Base-by-base conservation (phyloP, 345 rosid species). In the Passiflora organensis region DNA sequence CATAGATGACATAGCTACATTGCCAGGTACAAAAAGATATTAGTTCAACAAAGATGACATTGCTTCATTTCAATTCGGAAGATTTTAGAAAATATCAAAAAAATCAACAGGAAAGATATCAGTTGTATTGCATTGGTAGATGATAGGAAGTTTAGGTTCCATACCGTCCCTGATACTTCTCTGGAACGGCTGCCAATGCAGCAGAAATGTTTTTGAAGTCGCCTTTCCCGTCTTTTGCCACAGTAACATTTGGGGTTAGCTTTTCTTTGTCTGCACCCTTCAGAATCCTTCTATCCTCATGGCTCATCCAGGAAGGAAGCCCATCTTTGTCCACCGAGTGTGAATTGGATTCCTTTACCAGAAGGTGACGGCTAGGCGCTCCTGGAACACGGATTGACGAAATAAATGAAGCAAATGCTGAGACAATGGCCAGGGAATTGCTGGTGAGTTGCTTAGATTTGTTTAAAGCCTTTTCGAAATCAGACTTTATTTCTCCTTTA, bases 201-300 rank as follows among this genome's bases (percentile, higher is more conserved):
- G 62, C 93, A 1, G 63, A 55, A 51, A 90, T 80, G 13, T 84
- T 81, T 19, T 69, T 76, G 72, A 79, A 89, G 5, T 87, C 53
- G 49, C 96, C 97, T 43, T 86, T 82, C 1, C 95, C 93, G 50
- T 86, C 94, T 72, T 90, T 80, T 0, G 94, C 95, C 20, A 90
- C 97, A 0, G 69, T 69, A 16, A 76, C 82, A 48, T 85, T 64
- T 12, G 96, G 86, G 21, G 47, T 73, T 48, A 72, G 79, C 39
- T 60, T 59, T 1, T 60, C 72, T 3, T 25, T 13, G 3, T 28
- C 59, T 0, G 42, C 56, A 6, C 58, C 79, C 67, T 78, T 80
- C 59, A 86, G 50, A 49, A 84, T 61, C 57, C 86, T 80, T 32
- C 86, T 68, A 18, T 82, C 86, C 1, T 76, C 86, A 1, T 61